Conservation (phyloP, 805 yeast genomes). For the Sugiyamaella lignohabitans region DNA sequence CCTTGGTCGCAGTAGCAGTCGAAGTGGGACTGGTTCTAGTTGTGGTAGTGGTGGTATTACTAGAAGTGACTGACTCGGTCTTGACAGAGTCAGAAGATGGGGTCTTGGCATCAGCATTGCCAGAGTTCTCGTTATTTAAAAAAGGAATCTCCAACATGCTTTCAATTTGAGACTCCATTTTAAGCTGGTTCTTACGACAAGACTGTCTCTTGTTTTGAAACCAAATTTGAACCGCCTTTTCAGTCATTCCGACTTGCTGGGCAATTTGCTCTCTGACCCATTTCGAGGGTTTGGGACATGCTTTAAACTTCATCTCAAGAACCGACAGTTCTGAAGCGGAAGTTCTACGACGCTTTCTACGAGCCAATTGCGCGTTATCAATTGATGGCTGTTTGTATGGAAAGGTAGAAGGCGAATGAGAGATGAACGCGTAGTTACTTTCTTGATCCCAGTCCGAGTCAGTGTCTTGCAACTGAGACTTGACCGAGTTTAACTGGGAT, state of each 20-base stretch:
- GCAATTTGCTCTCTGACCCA: slow-evolving; percentile 74
- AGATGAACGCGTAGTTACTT: slow-evolving; percentile 60
- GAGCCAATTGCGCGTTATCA: slow-evolving; percentile 86
- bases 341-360: slow-evolving; percentile 93
- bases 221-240: slow-evolving; percentile 97
- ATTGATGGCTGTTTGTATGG: slow-evolving; percentile 70
- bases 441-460: neutral
- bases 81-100: too few species aligned
- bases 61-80: too few species aligned
- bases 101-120: neutral
- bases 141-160: slow-evolving; percentile 11
- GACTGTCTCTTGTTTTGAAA: slow-evolving; percentile 77
- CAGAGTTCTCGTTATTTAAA: neutral
- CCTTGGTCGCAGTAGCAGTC: neutral
- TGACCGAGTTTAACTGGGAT: slow-evolving; percentile 7
- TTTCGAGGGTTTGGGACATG: slow-evolving; percentile 77
- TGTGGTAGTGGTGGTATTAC: too few species aligned
- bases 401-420: slow-evolving; percentile 87
- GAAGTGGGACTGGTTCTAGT: too few species aligned
- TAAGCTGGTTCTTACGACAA: slow-evolving; percentile 10
- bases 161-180: slow-evolving; percentile 32
- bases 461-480: neutral
- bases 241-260: slow-evolving; percentile 80
- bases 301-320: slow-evolving; percentile 69
- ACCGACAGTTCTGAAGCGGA: slow-evolving; percentile 79